Conservation (phyloP, 441 rosid species). For the Kokia cookei region DNA sequence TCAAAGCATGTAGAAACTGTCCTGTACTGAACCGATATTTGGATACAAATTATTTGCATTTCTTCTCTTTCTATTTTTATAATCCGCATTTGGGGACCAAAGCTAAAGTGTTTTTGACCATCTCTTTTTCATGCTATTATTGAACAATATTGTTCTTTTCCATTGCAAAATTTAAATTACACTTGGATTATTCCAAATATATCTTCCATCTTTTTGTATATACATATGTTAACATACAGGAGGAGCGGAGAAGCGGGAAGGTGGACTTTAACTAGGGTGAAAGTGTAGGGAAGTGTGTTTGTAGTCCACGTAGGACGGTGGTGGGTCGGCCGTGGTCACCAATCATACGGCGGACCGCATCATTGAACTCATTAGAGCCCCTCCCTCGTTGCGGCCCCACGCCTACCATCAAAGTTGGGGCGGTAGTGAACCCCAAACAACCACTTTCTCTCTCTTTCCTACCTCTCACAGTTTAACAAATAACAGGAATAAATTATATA, state of each 20-base stretch:
- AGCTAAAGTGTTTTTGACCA: background rate
- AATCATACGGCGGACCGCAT: constrained; percentile 78
- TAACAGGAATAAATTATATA: background rate
- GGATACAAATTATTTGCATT: constrained; percentile 7
- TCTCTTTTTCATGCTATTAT: background rate
- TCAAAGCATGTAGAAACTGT: constrained; percentile 13
- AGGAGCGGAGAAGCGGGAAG: background rate
- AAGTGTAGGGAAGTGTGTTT: constrained; percentile 12
- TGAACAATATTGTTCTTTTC: background rate
- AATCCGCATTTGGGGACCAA: background rate
- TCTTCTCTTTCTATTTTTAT: background rate
- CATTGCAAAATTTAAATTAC: background rate
- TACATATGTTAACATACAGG: background rate
- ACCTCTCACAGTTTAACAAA: background rate
- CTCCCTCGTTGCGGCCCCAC: constrained; percentile 27
- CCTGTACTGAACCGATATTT: background rate
- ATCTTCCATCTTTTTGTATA: background rate
- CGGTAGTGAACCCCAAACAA: constrained; percentile 43
- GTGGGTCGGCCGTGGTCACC: constrained; percentile 70
- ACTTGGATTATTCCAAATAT: background rate
- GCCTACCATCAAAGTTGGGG: constrained; percentile 34
- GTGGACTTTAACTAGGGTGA: background rate
- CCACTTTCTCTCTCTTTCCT: background rate
- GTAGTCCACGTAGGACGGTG: constrained; percentile 80
- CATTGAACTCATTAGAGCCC: constrained; percentile 32